Base-by-base conservation (phyloP, 495 filamentous ascomycete species). In the Apiosordaria backusii region DNA sequence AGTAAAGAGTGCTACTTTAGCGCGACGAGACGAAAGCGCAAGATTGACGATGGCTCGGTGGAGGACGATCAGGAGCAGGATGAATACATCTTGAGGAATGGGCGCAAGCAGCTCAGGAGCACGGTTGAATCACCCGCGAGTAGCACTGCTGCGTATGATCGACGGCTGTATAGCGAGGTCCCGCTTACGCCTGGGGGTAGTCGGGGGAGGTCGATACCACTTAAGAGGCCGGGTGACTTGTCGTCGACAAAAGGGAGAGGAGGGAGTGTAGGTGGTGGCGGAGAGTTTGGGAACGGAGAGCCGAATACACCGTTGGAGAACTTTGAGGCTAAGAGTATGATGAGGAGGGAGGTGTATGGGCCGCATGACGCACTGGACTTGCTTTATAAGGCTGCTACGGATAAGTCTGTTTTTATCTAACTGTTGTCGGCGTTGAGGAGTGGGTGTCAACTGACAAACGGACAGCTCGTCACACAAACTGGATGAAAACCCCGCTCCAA, bases 1-100 rank as follows among this genome's bases (percentile, higher is more conserved):
- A 85, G 88, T 79, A 97, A 97, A 78, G 89, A 96, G 70, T 99
- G 95, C 82, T 94, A 88, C 83, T 98, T 99, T 82, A 96, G 93
- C 67, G 91, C 92, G n/a, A 98, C 93, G 50, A 84, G 94, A 57
- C 86, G 95, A 69, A 98, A 97, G 87, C 85, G 92, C 71, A 96
- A 96, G 80, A 81, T 83, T 60, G 89, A 92, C 65, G 87, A 84
- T 25, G 80, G 79, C n/a, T 76, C 75, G 50, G 76, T 84, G 64
- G 80, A 72, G 68, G 83, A 86, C 45, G 80, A 83, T n/a, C 76
- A 72, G 29, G 82, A 87, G 64, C 78, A 71, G 61, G 85, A 80
- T 60, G 84, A 86, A 19, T 86, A 85, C 71, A 83, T 81, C 35
- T 65, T 82, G 40, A 79, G 83, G 57, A 86, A 87, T 73, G 81